A percentile compares a stretch with the other conserved stretches of the same genome.
Evolutionary conservation across 495 filamentous ascomycete genomes (phyloP).

Genomic region (Aspergillus panamensis): DNA sequence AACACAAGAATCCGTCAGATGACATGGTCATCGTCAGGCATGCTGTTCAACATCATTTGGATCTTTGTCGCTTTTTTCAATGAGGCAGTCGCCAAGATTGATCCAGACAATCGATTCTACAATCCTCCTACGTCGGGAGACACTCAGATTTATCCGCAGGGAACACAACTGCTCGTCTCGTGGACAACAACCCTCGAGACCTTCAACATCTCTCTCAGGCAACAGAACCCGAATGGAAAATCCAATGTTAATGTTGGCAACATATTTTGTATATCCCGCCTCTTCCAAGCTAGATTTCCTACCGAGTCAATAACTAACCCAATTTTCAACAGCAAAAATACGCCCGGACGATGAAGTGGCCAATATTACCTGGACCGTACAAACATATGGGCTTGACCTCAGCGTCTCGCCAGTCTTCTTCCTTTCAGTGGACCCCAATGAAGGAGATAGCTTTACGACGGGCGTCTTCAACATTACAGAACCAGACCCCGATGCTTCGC

Average conservation of each 20-base stretch:
- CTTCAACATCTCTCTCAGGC: slow-evolving; percentile 11
- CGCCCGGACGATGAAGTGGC: background rate
- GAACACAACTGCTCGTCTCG: background rate
- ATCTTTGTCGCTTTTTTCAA: background rate
- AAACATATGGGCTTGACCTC: slow-evolving; percentile 10
- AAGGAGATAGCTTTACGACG: background rate
- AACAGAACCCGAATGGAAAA: background rate
- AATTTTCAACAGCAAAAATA: slow-evolving; percentile 4
- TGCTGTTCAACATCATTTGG: background rate
- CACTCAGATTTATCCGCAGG: background rate
- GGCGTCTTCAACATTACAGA: slow-evolving; percentile 7
- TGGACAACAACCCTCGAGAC: slow-evolving; percentile 3
- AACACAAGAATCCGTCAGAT: background rate
- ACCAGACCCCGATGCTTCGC: background rate
- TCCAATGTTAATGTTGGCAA: background rate
- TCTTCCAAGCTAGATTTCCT: background rate
- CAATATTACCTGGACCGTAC: slow-evolving; percentile 10
- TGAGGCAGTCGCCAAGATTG: background rate
- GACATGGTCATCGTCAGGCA: background rate
- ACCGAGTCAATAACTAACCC: background rate
- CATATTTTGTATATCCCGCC: slow-evolving; percentile 7
- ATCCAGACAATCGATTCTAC: background rate
- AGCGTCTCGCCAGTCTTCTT: background rate
- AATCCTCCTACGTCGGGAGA: background rate
- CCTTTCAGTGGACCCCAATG: background rate